These are phyloP conservation scores for Byssochlamys sp. DNA, from an alignment of 2,329 filamentous ascomycete genomes.

Conservation along the genomic window DNA sequence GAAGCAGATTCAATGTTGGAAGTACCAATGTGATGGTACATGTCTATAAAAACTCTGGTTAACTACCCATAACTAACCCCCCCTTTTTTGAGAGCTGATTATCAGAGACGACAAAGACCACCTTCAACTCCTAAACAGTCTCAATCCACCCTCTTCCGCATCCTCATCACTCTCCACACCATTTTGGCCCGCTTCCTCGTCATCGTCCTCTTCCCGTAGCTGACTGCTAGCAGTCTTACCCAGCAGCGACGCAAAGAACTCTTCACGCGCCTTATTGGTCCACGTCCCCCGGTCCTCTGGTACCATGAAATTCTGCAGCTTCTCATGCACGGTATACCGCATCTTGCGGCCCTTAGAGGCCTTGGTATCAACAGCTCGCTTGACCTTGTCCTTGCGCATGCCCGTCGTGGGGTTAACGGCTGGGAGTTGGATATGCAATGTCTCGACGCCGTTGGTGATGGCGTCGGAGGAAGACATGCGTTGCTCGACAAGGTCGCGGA, in stretches of 20 bases:
- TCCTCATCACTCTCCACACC: constrained; percentile 24
- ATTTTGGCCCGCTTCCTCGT: constrained; percentile 33
- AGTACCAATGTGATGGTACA: not conserved
- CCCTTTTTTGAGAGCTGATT: not conserved
- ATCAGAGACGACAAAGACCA: not conserved
- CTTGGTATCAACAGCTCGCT: constrained; percentile 79
- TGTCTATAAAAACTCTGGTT: not conserved
- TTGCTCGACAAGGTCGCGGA: constrained; percentile 88
- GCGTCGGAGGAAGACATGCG: constrained; percentile 56
- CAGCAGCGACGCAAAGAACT: constrained; percentile 65
- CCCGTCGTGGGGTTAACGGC: constrained; percentile 32
- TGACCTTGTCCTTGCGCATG: constrained; percentile 53
- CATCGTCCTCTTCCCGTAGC: constrained; percentile 50
- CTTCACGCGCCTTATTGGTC: constrained; percentile 69
- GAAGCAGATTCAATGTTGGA: not conserved
- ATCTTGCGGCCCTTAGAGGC: constrained; percentile 92
- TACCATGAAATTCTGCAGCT: constrained; percentile 96
- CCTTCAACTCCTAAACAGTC: constrained; percentile 19
- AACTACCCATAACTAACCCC: not conserved
- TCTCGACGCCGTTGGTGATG: constrained; percentile 38
- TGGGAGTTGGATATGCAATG: constrained; percentile 26
- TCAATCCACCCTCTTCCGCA: constrained; percentile 23
- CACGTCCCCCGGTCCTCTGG: constrained; percentile 71
- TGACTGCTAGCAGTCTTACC: constrained; percentile 54
- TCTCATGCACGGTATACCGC: constrained; percentile 90